phyloP scores from a whole-genome alignment of 2,329 filamentous ascomycete species.

The Beauveria australis region DNA sequence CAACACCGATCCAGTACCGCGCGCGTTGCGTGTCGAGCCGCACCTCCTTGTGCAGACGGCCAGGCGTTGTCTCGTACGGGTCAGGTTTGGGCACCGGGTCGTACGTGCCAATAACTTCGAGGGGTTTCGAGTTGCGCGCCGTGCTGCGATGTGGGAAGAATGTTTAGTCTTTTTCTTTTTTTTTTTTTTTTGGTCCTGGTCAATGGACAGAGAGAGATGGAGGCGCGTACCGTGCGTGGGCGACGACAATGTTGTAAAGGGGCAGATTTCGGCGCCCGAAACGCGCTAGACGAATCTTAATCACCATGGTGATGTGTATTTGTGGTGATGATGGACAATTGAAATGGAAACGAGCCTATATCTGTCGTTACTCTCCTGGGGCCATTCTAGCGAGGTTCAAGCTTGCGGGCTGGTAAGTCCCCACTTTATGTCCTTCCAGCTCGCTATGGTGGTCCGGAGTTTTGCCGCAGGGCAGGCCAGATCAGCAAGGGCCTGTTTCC shows the following conservation, averaged over 20 bases:
- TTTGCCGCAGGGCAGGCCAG: slow-evolving; percentile 23
- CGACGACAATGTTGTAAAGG: slow-evolving; percentile 95
- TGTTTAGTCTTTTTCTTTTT: not conserved
- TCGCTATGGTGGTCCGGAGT: slow-evolving; percentile 20
- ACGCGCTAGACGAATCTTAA: slow-evolving; percentile 87
- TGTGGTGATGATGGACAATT: not conserved
- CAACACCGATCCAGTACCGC: slow-evolving; percentile 94
- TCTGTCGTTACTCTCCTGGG: not conserved
- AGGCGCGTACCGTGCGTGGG: slow-evolving; percentile 69
- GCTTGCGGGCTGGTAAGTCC: not conserved
- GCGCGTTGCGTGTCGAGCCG: slow-evolving; percentile 73
- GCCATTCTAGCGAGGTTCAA: not conserved
- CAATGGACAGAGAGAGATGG: not conserved
- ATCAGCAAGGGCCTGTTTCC: no score
- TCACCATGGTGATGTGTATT: slow-evolving; percentile 59
- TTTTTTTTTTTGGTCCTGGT: not conserved
- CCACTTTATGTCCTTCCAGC: not conserved
- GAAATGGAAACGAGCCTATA: not conserved
- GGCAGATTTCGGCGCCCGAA: slow-evolving; percentile 84
- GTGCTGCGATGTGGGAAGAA: slow-evolving; percentile 44
- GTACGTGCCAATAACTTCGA: slow-evolving; percentile 85
- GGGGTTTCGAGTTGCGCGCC: slow-evolving; percentile 76
- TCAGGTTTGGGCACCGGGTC: slow-evolving; percentile 58
- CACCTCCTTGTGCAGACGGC: slow-evolving; percentile 80
- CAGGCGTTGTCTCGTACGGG: slow-evolving; percentile 48